Evolutionary conservation across 495 filamentous ascomycete species (phyloP).

Genomic region (Neurospora tetraspora): DNA sequence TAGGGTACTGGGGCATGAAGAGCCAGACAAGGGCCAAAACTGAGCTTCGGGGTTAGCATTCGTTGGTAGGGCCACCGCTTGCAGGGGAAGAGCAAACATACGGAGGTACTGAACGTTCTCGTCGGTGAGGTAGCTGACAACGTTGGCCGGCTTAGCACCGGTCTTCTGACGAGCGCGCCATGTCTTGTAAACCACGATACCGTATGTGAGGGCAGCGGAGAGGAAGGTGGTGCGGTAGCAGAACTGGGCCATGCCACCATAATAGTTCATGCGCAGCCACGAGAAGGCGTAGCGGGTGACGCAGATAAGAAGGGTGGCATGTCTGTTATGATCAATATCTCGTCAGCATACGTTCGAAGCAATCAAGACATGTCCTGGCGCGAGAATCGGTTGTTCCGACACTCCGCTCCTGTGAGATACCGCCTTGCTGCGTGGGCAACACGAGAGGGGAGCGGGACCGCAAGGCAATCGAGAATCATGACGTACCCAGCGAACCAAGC

Average conservation of each 20-base stretch:
- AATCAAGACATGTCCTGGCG: neutral
- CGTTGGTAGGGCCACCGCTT: slow-evolving; percentile 3
- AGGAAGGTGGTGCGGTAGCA: slow-evolving; percentile 85
- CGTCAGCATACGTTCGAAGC: neutral
- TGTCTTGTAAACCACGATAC: slow-evolving; percentile 98
- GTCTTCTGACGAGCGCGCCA: slow-evolving; percentile 69
- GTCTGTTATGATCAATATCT: slow-evolving; percentile 34
- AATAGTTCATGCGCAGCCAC: slow-evolving; percentile 74
- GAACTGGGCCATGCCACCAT: slow-evolving; percentile 60
- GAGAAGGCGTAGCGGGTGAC: slow-evolving; percentile 73
- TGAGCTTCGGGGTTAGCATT: slow-evolving; percentile 23
- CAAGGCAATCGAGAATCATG: neutral
- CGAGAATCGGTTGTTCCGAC: neutral
- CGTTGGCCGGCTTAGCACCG: slow-evolving; percentile 47
- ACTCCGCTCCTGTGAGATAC: neutral
- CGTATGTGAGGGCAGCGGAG: slow-evolving; percentile 83
- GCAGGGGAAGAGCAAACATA: slow-evolving; percentile 37
- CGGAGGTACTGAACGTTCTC: slow-evolving; percentile 97
- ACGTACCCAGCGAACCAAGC: slow-evolving; percentile 89
- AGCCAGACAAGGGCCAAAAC: slow-evolving; percentile 96
- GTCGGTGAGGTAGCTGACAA: slow-evolving; percentile 59
- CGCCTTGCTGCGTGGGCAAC: neutral
- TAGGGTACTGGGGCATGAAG: slow-evolving; percentile 73
- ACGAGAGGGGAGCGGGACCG: neutral
- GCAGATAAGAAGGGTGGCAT: slow-evolving; percentile 73